Base-by-base conservation (phyloP, 306 rosid genomes). In the Crotalaria pallida region DNA sequence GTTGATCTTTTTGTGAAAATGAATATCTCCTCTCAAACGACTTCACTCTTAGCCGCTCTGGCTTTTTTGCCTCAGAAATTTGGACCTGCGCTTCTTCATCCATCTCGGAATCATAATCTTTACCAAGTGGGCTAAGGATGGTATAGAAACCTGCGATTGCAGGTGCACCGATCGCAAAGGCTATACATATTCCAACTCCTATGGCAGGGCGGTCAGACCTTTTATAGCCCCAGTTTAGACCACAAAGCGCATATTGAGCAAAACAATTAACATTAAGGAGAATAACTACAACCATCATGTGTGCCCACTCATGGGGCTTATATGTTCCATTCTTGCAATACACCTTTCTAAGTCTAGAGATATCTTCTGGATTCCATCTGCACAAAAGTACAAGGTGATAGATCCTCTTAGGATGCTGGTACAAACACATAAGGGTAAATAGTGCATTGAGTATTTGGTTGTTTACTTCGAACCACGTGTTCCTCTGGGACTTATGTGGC, bases 391-490 rank as follows among this genome's bases (percentile, higher is more conserved):
- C 87, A 61, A 95, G 92, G 71, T 95, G 91, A 85, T 95, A 77
- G 65, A 84, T 27, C 52, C 96, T 79, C 71, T 89, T 86, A 0
- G 99, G 97, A 69, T 95, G 97, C 65, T 87, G 90, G 76, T 91
- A 95, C 79, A 95, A 83, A 64, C 97, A 95, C 88, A 95, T 83
- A 5, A 94, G 91, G 7, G 99, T 91, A 74, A 91, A 95, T 69
- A 95, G 72, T 15, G 99, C 99, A 70, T 91, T 95, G 58, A 91
- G 92, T 79, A 95, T 91, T 85, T 91, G 99, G 71, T 95, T 95
- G 77, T 95, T 91, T 22, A 95, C 90, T 82, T 95, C 99, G 58
- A 91, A 95, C 99, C 97, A 95, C 4, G 62, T 76, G 55, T 95
- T 69, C 76, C 96, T 87, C 60, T 79, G 72, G 6, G 97, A 79